Percentiles rank a stretch among this genome's conserved stretches.
Evolutionary conservation across 2,329 filamentous ascomycete genomes (phyloP).

Genomic region (Alternaria conjuncta): DNA sequence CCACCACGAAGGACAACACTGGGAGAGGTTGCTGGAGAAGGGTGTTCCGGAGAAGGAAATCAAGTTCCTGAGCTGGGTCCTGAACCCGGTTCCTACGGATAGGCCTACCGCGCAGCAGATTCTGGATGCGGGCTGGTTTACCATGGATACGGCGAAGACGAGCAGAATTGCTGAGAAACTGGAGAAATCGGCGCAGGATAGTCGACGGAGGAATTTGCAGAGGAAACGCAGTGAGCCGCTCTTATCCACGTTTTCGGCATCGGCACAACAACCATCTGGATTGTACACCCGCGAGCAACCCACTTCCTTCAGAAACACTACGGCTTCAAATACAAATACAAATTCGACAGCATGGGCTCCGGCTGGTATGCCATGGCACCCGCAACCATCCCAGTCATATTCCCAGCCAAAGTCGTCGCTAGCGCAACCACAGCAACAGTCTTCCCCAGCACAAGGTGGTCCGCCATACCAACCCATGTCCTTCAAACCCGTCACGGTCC

Average conservation of each 20-base stretch:
- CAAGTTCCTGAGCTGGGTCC: constrained; percentile 11
- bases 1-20: constrained; percentile 14
- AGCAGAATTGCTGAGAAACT: not conserved
- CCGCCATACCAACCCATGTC: constrained; percentile 2
- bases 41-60: constrained; percentile 14
- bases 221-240: constrained; percentile 6
- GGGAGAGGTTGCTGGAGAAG: constrained; percentile 6
- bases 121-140: constrained; percentile 9
- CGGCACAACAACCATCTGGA: not conserved
- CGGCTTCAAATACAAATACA: not conserved
- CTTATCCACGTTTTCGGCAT: not conserved
- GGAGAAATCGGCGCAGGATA: not conserved
- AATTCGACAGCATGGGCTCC: not conserved
- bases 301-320: not conserved
- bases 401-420: too few species aligned
- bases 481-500: not conserved
- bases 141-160: constrained; percentile 1
- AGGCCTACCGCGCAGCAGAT: constrained; percentile 8
- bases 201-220: not conserved
- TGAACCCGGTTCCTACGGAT: constrained; percentile 13
- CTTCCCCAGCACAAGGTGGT: not conserved
- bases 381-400: not conserved
- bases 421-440: too few species aligned
- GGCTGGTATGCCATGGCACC: not conserved
- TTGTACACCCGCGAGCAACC: not conserved